These are phyloP conservation scores for Mollisia scopiformis DNA, from an alignment of 2,329 filamentous ascomycete genomes.

Conservation along the genomic window DNA sequence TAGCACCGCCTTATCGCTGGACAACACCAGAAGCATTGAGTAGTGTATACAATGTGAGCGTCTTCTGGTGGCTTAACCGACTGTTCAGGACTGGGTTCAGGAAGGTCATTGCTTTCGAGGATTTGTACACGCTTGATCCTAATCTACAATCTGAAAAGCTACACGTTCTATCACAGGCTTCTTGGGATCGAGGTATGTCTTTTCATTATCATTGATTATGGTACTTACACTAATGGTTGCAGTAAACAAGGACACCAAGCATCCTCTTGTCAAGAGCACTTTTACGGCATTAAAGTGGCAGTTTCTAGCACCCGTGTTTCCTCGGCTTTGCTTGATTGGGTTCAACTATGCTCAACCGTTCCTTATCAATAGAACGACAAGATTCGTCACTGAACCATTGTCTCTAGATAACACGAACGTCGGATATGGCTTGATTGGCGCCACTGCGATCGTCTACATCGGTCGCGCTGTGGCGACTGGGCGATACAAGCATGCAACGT, in stretches of 20 bases:
- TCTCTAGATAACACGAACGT: background rate
- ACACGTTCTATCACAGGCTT: background rate
- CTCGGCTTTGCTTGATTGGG: background rate
- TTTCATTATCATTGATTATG: background rate
- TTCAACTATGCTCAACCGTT: background rate
- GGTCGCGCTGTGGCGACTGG: background rate
- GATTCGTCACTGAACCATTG: background rate
- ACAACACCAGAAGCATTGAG: background rate
- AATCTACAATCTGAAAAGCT: background rate
- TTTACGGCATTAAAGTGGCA: background rate
- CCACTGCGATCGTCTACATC: background rate
- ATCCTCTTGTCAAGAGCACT: background rate
- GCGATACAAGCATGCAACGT: background rate
- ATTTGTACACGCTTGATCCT: background rate
- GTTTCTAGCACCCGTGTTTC: background rate
- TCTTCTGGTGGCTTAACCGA: background rate
- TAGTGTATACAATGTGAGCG: background rate
- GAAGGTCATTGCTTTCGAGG: background rate
- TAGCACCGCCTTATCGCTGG: background rate
- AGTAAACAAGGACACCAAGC: background rate
- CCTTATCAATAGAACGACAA: background rate
- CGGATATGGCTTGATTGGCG: background rate
- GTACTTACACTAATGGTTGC: background rate
- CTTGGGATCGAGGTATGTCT: background rate
- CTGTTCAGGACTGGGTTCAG: background rate